Conservation (phyloP, 1,284 basidiomycete species). For the Apiotrichum sp. region DNA sequence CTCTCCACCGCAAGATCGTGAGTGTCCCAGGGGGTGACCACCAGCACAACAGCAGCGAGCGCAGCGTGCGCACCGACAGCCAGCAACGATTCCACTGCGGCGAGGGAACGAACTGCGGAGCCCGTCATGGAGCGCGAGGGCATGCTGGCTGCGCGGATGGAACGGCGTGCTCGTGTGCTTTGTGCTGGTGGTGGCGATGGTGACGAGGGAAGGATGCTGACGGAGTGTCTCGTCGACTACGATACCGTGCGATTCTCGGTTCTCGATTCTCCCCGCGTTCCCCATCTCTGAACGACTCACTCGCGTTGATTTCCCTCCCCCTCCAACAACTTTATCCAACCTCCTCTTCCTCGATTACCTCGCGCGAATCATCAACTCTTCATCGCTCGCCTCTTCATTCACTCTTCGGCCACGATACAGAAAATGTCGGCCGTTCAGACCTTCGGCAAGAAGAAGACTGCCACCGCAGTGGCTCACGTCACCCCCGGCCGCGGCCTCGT, state of each 20-base stretch:
- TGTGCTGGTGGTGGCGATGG: too few species aligned
- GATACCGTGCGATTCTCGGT: neutral
- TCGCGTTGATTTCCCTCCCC: too few species aligned
- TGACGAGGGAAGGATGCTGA: neutral
- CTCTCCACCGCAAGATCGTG: conserved; percentile 20
- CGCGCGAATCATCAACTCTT: neutral
- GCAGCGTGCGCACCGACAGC: neutral
- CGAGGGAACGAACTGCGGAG: too few species aligned
- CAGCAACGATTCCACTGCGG: neutral
- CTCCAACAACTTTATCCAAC: too few species aligned
- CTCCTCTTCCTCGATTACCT: neutral
- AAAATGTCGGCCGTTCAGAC: conserved; percentile 70
- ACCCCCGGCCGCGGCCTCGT: conserved; percentile 96
- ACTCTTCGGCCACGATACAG: conserved; percentile 14
- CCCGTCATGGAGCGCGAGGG: too few species aligned
- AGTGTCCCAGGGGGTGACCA: conserved; percentile 10
- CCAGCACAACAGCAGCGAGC: neutral
- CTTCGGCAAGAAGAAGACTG: conserved; percentile 99
- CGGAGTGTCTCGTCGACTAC: neutral
- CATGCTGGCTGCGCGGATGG: too few species aligned
- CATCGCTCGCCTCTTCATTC: neutral
- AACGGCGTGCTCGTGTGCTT: too few species aligned
- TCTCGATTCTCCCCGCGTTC: neutral
- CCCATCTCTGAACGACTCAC: too few species aligned
- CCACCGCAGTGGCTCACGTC: conserved; percentile 91